These are phyloP conservation scores for Epichloe uncinata DNA, from an alignment of 2,329 filamentous ascomycete genomes.

Conservation along the genomic window DNA sequence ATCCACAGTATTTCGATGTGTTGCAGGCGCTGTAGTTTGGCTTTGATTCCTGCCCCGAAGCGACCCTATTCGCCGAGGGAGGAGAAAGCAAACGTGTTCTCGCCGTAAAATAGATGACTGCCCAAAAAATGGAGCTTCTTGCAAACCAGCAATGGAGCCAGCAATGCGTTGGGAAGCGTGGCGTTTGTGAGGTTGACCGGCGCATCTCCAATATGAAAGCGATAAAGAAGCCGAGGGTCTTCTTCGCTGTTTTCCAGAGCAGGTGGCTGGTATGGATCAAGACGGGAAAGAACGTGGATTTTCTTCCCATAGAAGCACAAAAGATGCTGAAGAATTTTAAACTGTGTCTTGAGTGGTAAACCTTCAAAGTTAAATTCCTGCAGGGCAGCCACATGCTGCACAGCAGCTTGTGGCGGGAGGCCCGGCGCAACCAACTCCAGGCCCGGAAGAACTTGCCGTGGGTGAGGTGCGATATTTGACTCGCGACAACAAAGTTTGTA, in stretches of 20 bases:
- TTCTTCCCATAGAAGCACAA: conserved; percentile 21
- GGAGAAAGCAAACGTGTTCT: conserved; percentile 38
- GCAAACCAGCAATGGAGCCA: conserved; percentile 26
- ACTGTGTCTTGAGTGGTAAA: conserved; percentile 12
- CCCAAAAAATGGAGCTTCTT: conserved; percentile 28
- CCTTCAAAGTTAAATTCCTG: neutral
- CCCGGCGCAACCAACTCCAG: conserved; percentile 2
- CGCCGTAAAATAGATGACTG: conserved; percentile 31
- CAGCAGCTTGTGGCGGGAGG: neutral
- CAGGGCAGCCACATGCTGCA: neutral
- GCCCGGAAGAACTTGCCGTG: conserved; percentile 7
- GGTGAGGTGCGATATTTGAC: conserved; percentile 10
- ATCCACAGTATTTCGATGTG: conserved; percentile 31
- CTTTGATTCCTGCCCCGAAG: conserved; percentile 30
- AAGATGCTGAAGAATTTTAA: conserved; percentile 22
- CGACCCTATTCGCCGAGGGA: conserved; percentile 37
- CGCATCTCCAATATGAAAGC: conserved; percentile 25
- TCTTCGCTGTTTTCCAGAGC: neutral
- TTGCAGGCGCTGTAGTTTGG: conserved; percentile 28
- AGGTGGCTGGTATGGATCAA: conserved; percentile 23
- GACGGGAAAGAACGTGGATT: conserved; percentile 31
- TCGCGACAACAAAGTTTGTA: conserved; percentile 10
- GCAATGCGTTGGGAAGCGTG: conserved; percentile 20
- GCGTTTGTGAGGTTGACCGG: conserved; percentile 21
- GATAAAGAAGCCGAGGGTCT: conserved; percentile 16